A percentile compares a stretch with the other conserved stretches of the same genome.
Evolutionary conservation across 2,329 filamentous ascomycete species (phyloP).

Genomic region (Myriosclerotinia curreyana): DNA sequence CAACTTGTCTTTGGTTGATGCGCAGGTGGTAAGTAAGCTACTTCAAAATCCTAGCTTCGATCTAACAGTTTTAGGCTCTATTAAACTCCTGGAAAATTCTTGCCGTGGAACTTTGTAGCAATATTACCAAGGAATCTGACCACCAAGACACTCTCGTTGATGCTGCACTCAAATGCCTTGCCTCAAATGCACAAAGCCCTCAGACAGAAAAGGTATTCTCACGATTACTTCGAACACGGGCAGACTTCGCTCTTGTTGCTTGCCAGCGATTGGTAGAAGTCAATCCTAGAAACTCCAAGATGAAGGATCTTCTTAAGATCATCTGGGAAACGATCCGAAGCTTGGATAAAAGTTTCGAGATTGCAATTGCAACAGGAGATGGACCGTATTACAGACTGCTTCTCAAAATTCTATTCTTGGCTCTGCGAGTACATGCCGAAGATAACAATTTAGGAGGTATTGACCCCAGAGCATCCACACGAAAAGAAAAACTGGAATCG

Average conservation of each 20-base stretch:
- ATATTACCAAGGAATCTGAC: constrained; percentile 37
- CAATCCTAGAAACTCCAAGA: constrained; percentile 48
- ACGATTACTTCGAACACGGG: constrained; percentile 70
- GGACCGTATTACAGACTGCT: constrained; percentile 77
- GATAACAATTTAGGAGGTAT: constrained; percentile 24
- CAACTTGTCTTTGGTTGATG: constrained; percentile 88
- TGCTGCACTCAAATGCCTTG: constrained; percentile 73
- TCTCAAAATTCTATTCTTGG: constrained; percentile 80
- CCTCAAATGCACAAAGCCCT: constrained; percentile 69
- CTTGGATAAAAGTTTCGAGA: constrained; percentile 56
- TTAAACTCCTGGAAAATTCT: constrained; percentile 89
- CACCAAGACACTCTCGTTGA: constrained; percentile 46
- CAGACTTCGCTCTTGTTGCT: constrained; percentile 77
- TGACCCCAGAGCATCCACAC: constrained; percentile 30
- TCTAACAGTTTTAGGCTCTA: constrained; percentile 56
- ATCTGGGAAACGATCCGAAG: constrained; percentile 60
- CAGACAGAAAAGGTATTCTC: constrained; percentile 80
- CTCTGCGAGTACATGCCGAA: constrained; percentile 61
- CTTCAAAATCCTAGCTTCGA: neutral
- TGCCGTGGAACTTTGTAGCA: constrained; percentile 73
- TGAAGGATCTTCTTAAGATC: constrained; percentile 52
- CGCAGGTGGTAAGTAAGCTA: constrained; percentile 67
- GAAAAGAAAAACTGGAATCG: constrained; percentile 23
- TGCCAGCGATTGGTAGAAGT: constrained; percentile 71
- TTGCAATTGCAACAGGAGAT: constrained; percentile 53